Conservation (phyloP, 2,329 filamentous ascomycete genomes). For the Colletotrichum gloeosporioides region DNA sequence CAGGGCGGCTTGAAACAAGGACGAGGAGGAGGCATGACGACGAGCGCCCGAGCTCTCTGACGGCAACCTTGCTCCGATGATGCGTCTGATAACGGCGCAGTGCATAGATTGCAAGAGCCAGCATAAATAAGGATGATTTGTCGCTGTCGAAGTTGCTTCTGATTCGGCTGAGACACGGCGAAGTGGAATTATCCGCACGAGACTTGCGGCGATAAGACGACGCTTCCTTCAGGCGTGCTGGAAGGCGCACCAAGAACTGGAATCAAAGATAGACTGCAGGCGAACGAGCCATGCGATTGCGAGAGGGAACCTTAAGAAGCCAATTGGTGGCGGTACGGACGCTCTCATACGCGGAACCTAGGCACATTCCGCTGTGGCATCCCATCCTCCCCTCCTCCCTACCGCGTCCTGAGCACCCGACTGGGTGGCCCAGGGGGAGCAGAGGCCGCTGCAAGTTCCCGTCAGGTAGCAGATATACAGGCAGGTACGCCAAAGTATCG, state of each 20-base stretch:
- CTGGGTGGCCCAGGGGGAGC: not conserved
- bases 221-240: not conserved
- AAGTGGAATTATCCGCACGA: not conserved
- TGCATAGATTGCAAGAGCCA: not conserved
- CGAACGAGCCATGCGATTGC: constrained; percentile 16
- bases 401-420: not conserved
- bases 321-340: constrained; percentile 9
- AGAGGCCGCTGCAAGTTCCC: constrained; percentile 13
- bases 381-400: not conserved
- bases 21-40: constrained; percentile 16
- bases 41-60: constrained; percentile 12
- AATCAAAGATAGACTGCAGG: not conserved
- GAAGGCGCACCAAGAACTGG: not conserved
- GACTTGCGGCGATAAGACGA: not conserved
- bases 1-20: constrained; percentile 19
- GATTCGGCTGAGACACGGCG: not conserved
- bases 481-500: not conserved
- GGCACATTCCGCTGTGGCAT: not conserved
- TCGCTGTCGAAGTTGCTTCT: not conserved
- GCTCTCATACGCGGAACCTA: not conserved
- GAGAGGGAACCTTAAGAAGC: constrained; percentile 6
- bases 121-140: not conserved
- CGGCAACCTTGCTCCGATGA: constrained; percentile 5
- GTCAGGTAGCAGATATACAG: constrained; percentile 12
- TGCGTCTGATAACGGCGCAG: constrained; percentile 3